Base-by-base conservation (phyloP, 176 grass and related monocot genomes). In the Puya raimondii region DNA sequence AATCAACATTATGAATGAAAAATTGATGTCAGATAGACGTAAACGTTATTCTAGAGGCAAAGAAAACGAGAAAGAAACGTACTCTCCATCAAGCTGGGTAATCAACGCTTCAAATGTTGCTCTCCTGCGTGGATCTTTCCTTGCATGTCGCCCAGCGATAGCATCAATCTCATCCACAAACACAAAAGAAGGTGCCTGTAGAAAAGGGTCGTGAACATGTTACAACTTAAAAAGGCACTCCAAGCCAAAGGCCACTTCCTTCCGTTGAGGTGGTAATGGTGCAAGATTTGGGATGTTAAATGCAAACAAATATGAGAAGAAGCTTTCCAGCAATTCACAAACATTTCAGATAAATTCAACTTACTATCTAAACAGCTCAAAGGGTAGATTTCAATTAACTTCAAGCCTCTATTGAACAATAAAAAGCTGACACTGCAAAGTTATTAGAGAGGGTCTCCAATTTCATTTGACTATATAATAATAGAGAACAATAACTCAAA, bases 131-230 rank as follows among this genome's bases (percentile, higher is more conserved):
- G 51, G 21, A 73, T 80, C 78, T 20, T 59, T 71, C 71, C 70
- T 80, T 49, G 78, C 78, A 80, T 80, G 63, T 73, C 78, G 69
- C 12, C 78, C 78, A 15, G 70, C 78, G 23, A 80, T 80, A 50
- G 78, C 78, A 80, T 80, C 78, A 67, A 80, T 80, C 59, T 80
- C 78, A 80, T 80, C 78, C 69, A 80, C 64, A 59, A 80, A 80
- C 49, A 80, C 78, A 68, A 80, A 80, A 58, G 78, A 80, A 49
- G 78, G 78, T 16, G 78, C 78, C 78, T 80, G 50, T 27, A 53
- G 6, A 29, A 53, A 72, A 47, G 13, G 12, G 47, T 11, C 12
- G 23, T 15, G 11, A 63, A 63, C 11, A 12, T 21, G 17, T 59
- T 59, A 59, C 54, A 20, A 59, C 12, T 5, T 48, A 48, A 22